A percentile compares a stretch with the other conserved stretches of the same genome.
These are phyloP conservation scores for Leucaena leucocephala DNA, from an alignment of 306 rosid species.

Conservation along the genomic window DNA sequence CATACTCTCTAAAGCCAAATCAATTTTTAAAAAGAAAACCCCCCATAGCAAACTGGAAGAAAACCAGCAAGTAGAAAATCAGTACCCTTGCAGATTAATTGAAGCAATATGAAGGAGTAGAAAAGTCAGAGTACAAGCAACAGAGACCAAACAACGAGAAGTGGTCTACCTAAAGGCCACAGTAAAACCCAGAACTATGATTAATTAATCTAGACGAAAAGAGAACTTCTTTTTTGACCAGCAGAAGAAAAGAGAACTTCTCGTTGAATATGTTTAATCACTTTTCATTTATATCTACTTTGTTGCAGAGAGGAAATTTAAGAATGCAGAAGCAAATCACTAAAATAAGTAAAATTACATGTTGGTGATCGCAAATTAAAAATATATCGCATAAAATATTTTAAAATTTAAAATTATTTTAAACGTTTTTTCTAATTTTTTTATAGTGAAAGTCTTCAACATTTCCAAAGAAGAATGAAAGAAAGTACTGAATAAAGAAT, in stretches of 20 bases:
- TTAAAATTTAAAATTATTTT: background rate
- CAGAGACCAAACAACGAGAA: background rate
- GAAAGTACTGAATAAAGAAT: background rate
- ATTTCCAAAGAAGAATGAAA: background rate
- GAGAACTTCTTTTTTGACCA: background rate
- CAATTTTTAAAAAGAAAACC: background rate
- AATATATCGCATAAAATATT: background rate
- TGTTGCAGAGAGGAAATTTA: background rate
- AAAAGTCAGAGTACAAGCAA: background rate
- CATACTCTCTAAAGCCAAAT: slow-evolving; percentile 30
- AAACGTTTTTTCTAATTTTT: background rate
- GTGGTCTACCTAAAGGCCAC: background rate
- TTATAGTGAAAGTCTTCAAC: background rate
- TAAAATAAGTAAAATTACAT: background rate
- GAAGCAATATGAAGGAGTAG: background rate
- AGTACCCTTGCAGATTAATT: slow-evolving; percentile 20
- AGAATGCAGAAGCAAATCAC: background rate
- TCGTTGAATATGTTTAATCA: background rate
- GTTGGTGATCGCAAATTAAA: background rate
- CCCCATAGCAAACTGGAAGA: slow-evolving; percentile 6
- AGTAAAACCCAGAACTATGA: background rate
- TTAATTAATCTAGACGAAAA: background rate
- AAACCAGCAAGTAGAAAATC: slow-evolving; percentile 28
- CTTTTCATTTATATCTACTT: background rate
- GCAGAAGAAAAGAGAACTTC: background rate